These are phyloP conservation scores for Wickerhamomyces rabaulensis DNA, from an alignment of 805 yeast genomes.

Conservation along the genomic window DNA sequence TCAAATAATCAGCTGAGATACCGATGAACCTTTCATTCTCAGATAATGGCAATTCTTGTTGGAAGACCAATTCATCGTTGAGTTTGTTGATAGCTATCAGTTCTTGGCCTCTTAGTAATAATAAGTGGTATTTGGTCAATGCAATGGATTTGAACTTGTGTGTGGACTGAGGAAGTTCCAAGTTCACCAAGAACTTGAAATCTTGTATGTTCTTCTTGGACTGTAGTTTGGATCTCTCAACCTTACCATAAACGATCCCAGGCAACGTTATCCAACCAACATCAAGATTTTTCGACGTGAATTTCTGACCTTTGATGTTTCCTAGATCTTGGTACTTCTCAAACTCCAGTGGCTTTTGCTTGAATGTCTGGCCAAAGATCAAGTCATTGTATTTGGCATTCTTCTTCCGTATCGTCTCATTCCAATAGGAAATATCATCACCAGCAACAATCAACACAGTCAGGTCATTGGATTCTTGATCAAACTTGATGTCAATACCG, in stretches of 20 bases:
- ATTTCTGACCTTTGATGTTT: conserved; percentile 27
- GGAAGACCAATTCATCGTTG: conserved; percentile 40
- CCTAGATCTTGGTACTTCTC: conserved; percentile 34
- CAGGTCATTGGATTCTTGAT: conserved; percentile 4
- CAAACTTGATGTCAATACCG: conserved; percentile 20
- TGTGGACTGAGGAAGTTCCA: conserved; percentile 33
- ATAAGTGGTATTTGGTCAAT: conserved; percentile 50
- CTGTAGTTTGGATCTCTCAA: conserved; percentile 18
- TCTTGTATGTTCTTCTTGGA: conserved; percentile 23
- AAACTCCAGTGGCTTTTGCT: conserved; percentile 27
- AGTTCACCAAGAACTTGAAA: conserved; percentile 33
- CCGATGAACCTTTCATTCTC: conserved; percentile 38
- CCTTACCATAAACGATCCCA: conserved; percentile 41
- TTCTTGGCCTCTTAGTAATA: conserved; percentile 40
- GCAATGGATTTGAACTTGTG: conserved; percentile 34
- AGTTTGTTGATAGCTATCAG: conserved; percentile 45
- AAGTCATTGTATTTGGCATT: conserved; percentile 20
- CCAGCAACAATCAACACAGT: conserved; percentile 22
- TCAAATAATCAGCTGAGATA: conserved; percentile 41
- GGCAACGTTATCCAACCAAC: conserved; percentile 45
- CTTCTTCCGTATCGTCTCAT: conserved; percentile 12
- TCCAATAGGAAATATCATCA: conserved; percentile 28
- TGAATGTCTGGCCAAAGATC: conserved; percentile 14
- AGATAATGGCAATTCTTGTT: conserved; percentile 32
- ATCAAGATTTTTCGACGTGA: conserved; percentile 19